Evolutionary conservation across 2,329 filamentous ascomycete species (phyloP), one percentile per base, ranked within the genome.

Genomic region (Monilinia laxa): DNA sequence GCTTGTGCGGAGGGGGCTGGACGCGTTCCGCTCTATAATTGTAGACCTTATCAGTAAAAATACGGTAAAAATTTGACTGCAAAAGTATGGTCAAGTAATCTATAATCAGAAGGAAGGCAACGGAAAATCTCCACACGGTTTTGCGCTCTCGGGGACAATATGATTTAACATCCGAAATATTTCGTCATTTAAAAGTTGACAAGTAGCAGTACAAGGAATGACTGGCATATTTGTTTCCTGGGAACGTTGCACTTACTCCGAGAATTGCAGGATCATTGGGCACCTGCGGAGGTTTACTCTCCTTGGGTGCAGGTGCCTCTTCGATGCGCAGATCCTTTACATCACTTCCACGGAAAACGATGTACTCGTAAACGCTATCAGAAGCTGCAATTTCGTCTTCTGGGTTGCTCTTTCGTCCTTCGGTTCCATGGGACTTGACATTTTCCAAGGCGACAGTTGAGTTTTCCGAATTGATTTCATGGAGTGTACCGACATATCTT

Each of bases 81-180:
- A 57, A 57, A 25, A 11, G 55, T 51, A 62, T 62, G 31, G 12
- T 62, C 49, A 4, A 49, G 14, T 14, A 3, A 12, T 45, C 6
- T 57, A 74, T 70, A 76, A 88, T 97, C 93, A 97, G 93, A 97
- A 97, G 93, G 93, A 97, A 97, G 93, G 93, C 93, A 97, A 97
- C 93, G 93, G 93, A 97, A 89, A 52, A 90, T 87, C 81, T 97
- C 93, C 89, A 96, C 93, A 97, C 83, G 85, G 85, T 82, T 87
- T 88, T 96, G 93, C 93, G 92, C 92, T 90, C 90, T 90, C 90
- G 90, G 90, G 90, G 89, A 87, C 85, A 86, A 86, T 83, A 84
- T 86, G 84, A 85, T 80, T 96, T 96, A 92, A 95, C 92, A 97
- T 97, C 93, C 93, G 93, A 85, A 90, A 91, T 96, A 81, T 81